Percentiles rank a stretch among this genome's conserved stretches.
Conservation (phyloP, 2,329 filamentous ascomycete species). For the Aureobasidium musti region DNA sequence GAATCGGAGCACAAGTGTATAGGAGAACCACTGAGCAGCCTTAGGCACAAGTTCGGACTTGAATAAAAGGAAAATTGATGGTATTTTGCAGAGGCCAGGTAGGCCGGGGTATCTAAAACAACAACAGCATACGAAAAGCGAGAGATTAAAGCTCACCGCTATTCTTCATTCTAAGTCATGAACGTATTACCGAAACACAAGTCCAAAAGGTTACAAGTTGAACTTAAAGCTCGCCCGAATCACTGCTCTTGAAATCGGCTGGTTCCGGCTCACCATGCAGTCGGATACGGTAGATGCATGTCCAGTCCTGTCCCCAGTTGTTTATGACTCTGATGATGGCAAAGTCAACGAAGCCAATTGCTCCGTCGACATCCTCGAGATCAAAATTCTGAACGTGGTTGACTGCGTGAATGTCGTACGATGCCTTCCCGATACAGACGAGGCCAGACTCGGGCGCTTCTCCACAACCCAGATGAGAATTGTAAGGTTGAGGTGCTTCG, state of each 20-base stretch:
- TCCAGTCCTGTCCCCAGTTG: slow-evolving; percentile 50
- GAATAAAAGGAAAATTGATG: not conserved
- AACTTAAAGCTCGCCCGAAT: not conserved
- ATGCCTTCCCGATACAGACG: slow-evolving; percentile 46
- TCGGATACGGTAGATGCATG: slow-evolving; percentile 52
- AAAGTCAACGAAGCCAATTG: slow-evolving; percentile 40
- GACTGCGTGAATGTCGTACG: slow-evolving; percentile 46
- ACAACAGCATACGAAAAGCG: slow-evolving; percentile 2
- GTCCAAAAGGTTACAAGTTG: not conserved
- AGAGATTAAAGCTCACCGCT: slow-evolving; percentile 3
- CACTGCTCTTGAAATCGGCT: slow-evolving; percentile 1
- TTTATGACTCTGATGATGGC: slow-evolving; percentile 45
- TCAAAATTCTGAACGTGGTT: slow-evolving; percentile 49
- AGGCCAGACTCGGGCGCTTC: slow-evolving; percentile 36
- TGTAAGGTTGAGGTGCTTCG: slow-evolving; percentile 32
- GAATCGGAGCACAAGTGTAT: not conserved
- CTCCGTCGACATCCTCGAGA: slow-evolving; percentile 37
- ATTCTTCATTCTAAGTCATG: not conserved
- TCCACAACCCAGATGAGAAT: slow-evolving; percentile 13
- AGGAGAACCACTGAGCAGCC: not conserved
- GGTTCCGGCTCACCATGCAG: slow-evolving; percentile 44
- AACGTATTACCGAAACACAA: not conserved
- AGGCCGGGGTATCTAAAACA: slow-evolving; percentile 19
- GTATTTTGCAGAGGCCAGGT: not conserved
- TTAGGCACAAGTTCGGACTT: not conserved